Evolutionary conservation across 805 yeast species (phyloP), one percentile per base, ranked within the genome.

Genomic region (Candida koratica): DNA sequence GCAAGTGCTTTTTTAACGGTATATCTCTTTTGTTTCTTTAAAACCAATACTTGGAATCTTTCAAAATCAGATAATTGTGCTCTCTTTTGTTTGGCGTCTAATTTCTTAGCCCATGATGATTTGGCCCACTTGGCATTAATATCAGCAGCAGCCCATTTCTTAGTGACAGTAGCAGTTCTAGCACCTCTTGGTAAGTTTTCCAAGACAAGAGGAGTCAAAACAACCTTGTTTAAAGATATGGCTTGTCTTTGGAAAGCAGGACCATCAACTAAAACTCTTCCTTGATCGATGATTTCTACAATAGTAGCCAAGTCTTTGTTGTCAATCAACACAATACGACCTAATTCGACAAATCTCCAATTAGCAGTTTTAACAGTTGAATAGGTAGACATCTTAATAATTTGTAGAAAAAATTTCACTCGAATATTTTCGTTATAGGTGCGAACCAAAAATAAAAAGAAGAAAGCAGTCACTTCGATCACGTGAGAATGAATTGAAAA

Each of bases 331-430:
- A 89, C 96, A 68, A 93, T 85, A 79, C 99, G 96, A 72, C 98
- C 98, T 67, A 89, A 85, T 81, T 90, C 96, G 71, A 93, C 98
- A 67, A 79, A 81, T 85, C 96, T 87, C 97, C 97, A 93, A 90
- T 85, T 85, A 71, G 95, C 77, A 69, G 95, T 85, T 78, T 86
- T 84, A 71, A 93, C 93, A 68, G 84, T 71, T 67, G 87, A 49
- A 51, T 54, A 47, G 17, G 37, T 34, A 45, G 66, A 60, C 64
- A 60, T 60, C 45, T 31, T 20, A 36, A 33, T 20, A 13, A 22
- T 36, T 26, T 16, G 20, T 29, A 18, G 12, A 44, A 44, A 44
- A 44, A 38, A 32, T 29, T 25, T 29, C 32, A 29, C 32, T 17
- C 11, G 19, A 19, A 29, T 23, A 19, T 29, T 29, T 29, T 29